phyloP scores from a whole-genome alignment of 306 rosid species.

The Aeschynomene evenia region DNA sequence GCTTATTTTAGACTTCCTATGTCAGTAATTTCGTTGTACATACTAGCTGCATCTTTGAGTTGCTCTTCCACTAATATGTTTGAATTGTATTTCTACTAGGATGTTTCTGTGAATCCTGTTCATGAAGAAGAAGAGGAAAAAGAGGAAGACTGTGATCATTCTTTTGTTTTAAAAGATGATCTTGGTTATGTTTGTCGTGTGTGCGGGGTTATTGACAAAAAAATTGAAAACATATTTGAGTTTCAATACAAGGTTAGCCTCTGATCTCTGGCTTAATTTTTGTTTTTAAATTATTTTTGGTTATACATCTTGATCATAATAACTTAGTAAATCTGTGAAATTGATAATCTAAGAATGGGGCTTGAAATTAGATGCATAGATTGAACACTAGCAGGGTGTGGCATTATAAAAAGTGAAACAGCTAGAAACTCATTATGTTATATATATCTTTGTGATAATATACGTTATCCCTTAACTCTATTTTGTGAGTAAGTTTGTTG shows the following conservation, averaged over 20 bases:
- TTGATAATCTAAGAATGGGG: not conserved
- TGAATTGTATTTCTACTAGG: conserved; percentile 46
- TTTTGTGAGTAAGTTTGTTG: not conserved
- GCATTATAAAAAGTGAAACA: conserved; percentile 3
- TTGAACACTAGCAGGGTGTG: conserved; percentile 9
- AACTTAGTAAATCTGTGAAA: not conserved
- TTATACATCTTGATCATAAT: conserved; percentile 6
- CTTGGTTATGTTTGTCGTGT: conserved; percentile 89
- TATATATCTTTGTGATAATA: not conserved
- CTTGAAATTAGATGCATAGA: conserved; percentile 16
- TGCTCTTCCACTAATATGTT: not conserved
- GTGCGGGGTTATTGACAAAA: conserved; percentile 75
- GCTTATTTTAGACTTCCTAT: not conserved
- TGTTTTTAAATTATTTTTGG: not conserved
- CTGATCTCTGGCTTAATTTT: conserved; percentile 1
- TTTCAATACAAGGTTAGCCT: conserved; percentile 61
- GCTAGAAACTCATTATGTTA: not conserved
- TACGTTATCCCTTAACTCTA: not conserved
- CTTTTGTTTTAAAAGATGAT: conserved; percentile 86
- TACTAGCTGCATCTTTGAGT: not conserved
- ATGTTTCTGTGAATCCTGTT: conserved; percentile 45
- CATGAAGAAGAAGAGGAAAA: conserved; percentile 41
- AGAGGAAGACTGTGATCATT: conserved; percentile 77
- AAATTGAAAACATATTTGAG: conserved; percentile 86
- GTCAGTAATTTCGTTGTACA: conserved; percentile 10